A percentile compares a stretch with the other conserved stretches of the same genome.
These are phyloP conservation scores for Backusella australiensis DNA, from an alignment of 192 early-diverging fungal genomes.

Conservation along the genomic window DNA sequence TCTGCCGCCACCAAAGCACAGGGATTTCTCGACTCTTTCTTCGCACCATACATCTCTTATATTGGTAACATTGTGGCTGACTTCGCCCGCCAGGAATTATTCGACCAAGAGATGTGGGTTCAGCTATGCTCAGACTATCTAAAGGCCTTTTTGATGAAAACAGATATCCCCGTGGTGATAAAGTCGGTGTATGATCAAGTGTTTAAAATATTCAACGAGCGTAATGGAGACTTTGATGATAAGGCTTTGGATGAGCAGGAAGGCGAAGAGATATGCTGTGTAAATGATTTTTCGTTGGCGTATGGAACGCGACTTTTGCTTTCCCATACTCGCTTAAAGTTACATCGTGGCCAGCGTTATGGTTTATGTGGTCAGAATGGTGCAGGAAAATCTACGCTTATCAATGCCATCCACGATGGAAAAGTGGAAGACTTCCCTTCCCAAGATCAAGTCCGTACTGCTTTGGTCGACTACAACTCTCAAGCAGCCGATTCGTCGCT, in stretches of 20 bases:
- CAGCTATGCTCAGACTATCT: slow-evolving; percentile 50
- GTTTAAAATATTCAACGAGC: slow-evolving; percentile 24
- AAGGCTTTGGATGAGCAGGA: slow-evolving; percentile 44
- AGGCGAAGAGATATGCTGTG: slow-evolving; percentile 50
- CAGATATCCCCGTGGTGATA: slow-evolving; percentile 42
- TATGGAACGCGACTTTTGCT: slow-evolving; percentile 78
- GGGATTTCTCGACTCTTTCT: slow-evolving; percentile 54
- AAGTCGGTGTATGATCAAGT: slow-evolving; percentile 38
- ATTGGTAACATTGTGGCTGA: slow-evolving; percentile 50
- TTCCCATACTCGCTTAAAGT: slow-evolving; percentile 55
- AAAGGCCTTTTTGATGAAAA: slow-evolving; percentile 51
- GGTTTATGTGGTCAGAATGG: slow-evolving; percentile 79
- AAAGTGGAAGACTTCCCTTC: slow-evolving; percentile 78
- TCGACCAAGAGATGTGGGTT: slow-evolving; percentile 59
- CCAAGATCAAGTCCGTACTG: slow-evolving; percentile 64
- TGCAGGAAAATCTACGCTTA: slow-evolving; percentile 81
- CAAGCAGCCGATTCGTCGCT: slow-evolving; percentile 65
- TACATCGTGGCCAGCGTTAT: slow-evolving; percentile 76
- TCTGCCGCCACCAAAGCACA: slow-evolving; percentile 40
- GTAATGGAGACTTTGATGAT: slow-evolving; percentile 40
- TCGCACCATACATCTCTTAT: slow-evolving; percentile 50
- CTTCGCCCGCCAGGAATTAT: slow-evolving; percentile 57
- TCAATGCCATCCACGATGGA: slow-evolving; percentile 78
- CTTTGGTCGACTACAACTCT: slow-evolving; percentile 72
- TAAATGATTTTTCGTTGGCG: slow-evolving; percentile 73